phyloP scores from a whole-genome alignment of 345 rosid species.

The Gossypium sturtianum region DNA sequence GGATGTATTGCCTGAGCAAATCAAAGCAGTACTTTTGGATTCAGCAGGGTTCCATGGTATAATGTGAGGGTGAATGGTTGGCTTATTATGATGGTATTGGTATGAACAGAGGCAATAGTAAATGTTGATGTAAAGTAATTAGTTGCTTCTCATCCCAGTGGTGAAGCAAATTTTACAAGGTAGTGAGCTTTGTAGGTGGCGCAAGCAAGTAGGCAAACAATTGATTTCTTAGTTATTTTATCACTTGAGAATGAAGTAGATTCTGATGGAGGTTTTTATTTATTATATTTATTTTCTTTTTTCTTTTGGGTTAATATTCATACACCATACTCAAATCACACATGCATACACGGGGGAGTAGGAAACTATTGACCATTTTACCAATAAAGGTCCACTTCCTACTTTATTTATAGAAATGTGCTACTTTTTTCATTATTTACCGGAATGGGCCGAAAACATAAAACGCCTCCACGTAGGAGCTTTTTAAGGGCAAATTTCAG shows the following conservation, averaged over 20 bases:
- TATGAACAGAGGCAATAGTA: conserved; percentile 14
- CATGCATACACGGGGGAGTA: too few species aligned
- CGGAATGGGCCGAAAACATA: too few species aligned
- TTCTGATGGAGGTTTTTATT: conserved; percentile 1
- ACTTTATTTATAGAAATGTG: too few species aligned
- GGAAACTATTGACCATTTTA: too few species aligned
- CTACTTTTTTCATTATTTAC: too few species aligned
- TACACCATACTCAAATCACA: too few species aligned
- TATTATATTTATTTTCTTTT: background rate
- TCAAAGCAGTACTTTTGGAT: conserved; percentile 85
- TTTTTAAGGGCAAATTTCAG: too few species aligned
- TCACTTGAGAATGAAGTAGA: background rate
- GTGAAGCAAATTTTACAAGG: background rate
- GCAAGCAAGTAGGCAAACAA: background rate
- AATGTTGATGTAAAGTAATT: conserved; percentile 23
- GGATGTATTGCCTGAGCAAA: conserved; percentile 77
- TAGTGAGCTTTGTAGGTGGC: background rate
- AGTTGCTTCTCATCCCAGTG: background rate
- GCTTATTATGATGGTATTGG: background rate
- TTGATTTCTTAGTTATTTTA: background rate
- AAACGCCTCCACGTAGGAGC: too few species aligned
- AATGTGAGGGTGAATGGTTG: conserved; percentile 19
- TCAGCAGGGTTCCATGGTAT: conserved; percentile 69
- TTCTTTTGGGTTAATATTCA: too few species aligned
- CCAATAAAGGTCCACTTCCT: too few species aligned